Evolutionary conservation across 345 rosid genomes (phyloP), one percentile per base, ranked within the genome.

Genomic region (Salix suchowensis): DNA sequence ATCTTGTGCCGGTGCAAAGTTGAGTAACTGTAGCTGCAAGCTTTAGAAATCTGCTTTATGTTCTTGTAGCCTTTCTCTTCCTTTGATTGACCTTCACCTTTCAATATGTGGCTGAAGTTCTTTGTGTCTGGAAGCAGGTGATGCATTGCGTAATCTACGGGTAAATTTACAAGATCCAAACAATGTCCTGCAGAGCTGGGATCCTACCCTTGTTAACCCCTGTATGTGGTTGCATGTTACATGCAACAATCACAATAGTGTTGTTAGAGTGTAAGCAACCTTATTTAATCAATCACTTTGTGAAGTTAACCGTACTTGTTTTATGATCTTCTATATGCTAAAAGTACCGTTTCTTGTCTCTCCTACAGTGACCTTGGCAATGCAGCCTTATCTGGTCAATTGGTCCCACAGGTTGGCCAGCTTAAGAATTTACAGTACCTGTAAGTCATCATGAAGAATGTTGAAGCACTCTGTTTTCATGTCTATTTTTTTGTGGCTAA

Each of bases 191-290:
- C 85, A 82, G 81, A 85, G 88, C 74, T 85, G 88, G 88, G 85
- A 85, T 73, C 80, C 77, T 48, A 76, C 79, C 11, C 84, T 80
- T 69, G 81, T 70, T 21, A 85, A 73, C 68, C 85, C 85, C 5
- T 85, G 88, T 69, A 82, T 81, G 8, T 85, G 88, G 88, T 78
- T 85, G 78, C 88, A 85, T 67, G 77, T 85, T 48, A 85, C 88
- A 21, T 82, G 88, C 66, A 77, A 82, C 81, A 73, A 78, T 54
- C 82, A 82, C 48, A 78, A 76, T 79, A 85, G 88, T 67, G 88
- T 85, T 39, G 73, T 61, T 58, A 78, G 88, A 82, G 82, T 85
- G 88, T 85, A 76, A 82, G 83, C 65, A 24, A 55, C 67, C 50
- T 32, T 9, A 16, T 78, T 6, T 32, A n/a, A 39, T 48, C 42